phyloP scores from a whole-genome alignment of 208 protist genomes.

The Crithidia brevicula region DNA sequence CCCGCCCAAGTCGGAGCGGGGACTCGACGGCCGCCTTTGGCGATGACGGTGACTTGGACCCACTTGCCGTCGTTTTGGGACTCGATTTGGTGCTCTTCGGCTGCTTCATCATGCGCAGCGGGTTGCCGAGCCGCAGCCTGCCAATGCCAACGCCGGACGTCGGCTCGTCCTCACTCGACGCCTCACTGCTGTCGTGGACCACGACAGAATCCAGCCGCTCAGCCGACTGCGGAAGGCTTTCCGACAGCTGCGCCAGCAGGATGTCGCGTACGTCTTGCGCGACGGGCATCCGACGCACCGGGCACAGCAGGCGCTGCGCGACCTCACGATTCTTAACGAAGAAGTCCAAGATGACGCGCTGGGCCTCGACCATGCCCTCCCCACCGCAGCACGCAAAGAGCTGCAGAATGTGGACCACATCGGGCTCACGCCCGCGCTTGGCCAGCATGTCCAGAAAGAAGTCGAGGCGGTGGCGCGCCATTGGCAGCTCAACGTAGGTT shows the following conservation, averaged over 20 bases:
- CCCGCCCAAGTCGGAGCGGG: background rate
- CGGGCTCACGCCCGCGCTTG: slow-evolving; percentile 25
- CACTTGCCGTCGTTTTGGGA: background rate
- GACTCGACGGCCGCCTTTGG: slow-evolving; percentile 9
- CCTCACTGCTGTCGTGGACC: slow-evolving; percentile 1
- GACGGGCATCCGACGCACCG: slow-evolving; percentile 21
- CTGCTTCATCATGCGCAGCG: slow-evolving; percentile 14
- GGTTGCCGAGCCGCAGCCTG: slow-evolving; percentile 12
- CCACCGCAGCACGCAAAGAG: slow-evolving; percentile 44
- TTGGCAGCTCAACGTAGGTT: slow-evolving; percentile 46
- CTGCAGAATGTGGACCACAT: slow-evolving; percentile 36
- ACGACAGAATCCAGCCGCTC: slow-evolving; percentile 6
- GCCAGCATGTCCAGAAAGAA: slow-evolving; percentile 45
- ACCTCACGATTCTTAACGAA: slow-evolving; percentile 22
- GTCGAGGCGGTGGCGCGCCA: slow-evolving; percentile 31
- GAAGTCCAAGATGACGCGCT: slow-evolving; percentile 39
- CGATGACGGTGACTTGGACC: slow-evolving; percentile 2
- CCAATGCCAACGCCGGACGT: background rate
- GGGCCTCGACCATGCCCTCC: slow-evolving; percentile 54
- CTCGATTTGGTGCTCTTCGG: background rate
- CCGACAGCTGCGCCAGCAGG: slow-evolving; percentile 19
- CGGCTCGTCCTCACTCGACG: background rate
- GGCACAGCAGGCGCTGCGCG: slow-evolving; percentile 29
- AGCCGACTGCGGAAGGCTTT: slow-evolving; percentile 6
- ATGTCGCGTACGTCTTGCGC: background rate